Evolutionary conservation across 2,329 filamentous ascomycete species (phyloP), one percentile per base, ranked within the genome.

Genomic region (Helicocarpus griseus): DNA sequence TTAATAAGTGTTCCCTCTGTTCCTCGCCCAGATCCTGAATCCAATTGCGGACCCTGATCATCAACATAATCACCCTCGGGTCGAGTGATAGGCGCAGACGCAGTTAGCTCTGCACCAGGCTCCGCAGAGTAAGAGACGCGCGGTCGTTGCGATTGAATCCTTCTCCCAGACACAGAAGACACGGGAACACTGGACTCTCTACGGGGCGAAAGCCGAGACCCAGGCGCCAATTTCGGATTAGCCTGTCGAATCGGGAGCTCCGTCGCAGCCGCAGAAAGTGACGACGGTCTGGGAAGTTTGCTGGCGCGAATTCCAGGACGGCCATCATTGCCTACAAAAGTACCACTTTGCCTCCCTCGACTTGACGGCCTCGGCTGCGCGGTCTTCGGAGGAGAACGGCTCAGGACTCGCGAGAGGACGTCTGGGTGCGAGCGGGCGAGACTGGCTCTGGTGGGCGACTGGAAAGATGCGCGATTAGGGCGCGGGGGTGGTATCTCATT

Each of bases 361-460:
- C 48, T 57, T 46, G 52, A 49, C 21, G 57, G 57, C 62, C 62
- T 53, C 13, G 24, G 49, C 56, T 57, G 49, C 56, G 54, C 63
- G 58, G 54, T 69, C 66, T 54, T 66, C 53, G 39, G 68, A 60
- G 58, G 69, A 58, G 59, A 68, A 62, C 51, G 69, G 69, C 59
- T 69, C 59, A 61, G 69, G 64, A 62, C 61, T 56, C 75, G 71
- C 51, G 74, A 69, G 31, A 83, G 66, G 5, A 83, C 71, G 9
- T 81, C 76, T 0, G 82, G 79, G 54, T 85, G 79, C 45, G 79
- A 76, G 56, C 79, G 77, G 52, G 81, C 73, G 13, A 85, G 67
- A 59, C 81, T 86, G 11, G 82, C 75, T 61, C 76, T 80, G 0
- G 82, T 85, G 0, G 84, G 82, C n/a, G 82, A 85, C 50, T 79